Evolutionary conservation across 495 filamentous ascomycete genomes (phyloP), one percentile per base, ranked within the genome.

Genomic region (Neurospora pannonica): DNA sequence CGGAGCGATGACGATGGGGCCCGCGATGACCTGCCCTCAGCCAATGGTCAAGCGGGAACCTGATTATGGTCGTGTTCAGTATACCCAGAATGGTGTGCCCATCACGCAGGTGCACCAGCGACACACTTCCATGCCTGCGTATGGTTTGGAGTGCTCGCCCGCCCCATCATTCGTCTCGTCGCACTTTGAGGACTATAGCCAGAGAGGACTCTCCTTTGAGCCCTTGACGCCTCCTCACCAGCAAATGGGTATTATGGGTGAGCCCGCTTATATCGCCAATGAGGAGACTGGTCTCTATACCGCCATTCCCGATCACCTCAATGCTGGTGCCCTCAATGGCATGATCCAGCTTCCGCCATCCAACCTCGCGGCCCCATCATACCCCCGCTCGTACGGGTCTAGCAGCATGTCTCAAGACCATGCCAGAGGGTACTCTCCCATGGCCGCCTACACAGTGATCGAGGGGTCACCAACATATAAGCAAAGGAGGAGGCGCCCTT

Each of bases 381-480:
- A 92, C 82, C 87, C 91, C 21, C 89, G 94, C 43, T 86, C 89
- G 46, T 97, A 91, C 77, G 89, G 89, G 19, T 81, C 87, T 36
- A 93, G 91, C 78, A 96, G 93, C 78, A 67, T 67, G 28, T 67
- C 54, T 19, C 54, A 67, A 15, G 54, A 34, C 1, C 28, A 5
- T 34, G 24, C 54, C 2, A 67, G 54, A 19, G 28, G 6, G 13
- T 67, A 67, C 28, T 67, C 54, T 34, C 54, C 54, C 28, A 67
- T 67, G 54, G 54, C 54, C 54, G 90, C 94, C 72, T 99, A 97
- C 86, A 95, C 95, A 17, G 93, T 97, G 62, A 94, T 99, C 77
- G 96, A 99, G 85, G 96, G 96, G 28, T 99, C 96, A 7, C 96
- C 96, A 34, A 97, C 95, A 13, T 99, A 99, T 85, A 99, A 99